Conservation (phyloP, 306 rosid genomes). For the Abrus precatorius region DNA sequence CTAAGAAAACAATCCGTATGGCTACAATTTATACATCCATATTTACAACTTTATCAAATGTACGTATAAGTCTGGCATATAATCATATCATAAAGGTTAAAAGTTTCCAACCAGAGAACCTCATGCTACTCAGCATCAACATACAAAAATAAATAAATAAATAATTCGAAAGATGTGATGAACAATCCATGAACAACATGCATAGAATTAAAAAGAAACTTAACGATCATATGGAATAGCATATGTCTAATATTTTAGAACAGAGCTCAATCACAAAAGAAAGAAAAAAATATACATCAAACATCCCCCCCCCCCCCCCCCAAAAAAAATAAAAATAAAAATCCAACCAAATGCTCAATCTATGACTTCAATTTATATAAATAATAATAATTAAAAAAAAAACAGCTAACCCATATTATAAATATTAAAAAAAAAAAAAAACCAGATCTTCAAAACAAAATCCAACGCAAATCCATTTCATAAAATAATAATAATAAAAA, state of each 20-base stretch:
- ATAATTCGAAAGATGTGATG: not conserved
- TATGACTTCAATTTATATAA: not conserved
- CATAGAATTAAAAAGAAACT: slow-evolving; percentile 1
- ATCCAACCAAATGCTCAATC: slow-evolving; percentile 27
- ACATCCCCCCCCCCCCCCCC: slow-evolving; percentile 1
- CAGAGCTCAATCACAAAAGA: not conserved
- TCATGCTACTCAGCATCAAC: slow-evolving; percentile 6
- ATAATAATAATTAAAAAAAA: not conserved
- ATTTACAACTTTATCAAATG: not conserved
- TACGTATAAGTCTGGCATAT: not conserved
- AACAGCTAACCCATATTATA: not conserved
- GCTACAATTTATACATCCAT: slow-evolving; percentile 1
- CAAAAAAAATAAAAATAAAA: not conserved
- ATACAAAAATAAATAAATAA: not conserved
- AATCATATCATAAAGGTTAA: slow-evolving; percentile 5
- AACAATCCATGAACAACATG: slow-evolving; percentile 11
- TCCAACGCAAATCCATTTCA: slow-evolving; percentile 1
- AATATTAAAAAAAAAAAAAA: not conserved
- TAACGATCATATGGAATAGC: slow-evolving; percentile 15
- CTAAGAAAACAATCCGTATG: slow-evolving; percentile 10
- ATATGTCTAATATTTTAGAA: slow-evolving; percentile 9
- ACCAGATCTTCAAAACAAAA: slow-evolving; percentile 43
- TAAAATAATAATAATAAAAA: not conserved
- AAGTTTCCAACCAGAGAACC: not conserved
- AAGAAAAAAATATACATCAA: not conserved